Base-by-base conservation (phyloP, 257 asterid genomes). In the Solanum infundibuliforme region DNA sequence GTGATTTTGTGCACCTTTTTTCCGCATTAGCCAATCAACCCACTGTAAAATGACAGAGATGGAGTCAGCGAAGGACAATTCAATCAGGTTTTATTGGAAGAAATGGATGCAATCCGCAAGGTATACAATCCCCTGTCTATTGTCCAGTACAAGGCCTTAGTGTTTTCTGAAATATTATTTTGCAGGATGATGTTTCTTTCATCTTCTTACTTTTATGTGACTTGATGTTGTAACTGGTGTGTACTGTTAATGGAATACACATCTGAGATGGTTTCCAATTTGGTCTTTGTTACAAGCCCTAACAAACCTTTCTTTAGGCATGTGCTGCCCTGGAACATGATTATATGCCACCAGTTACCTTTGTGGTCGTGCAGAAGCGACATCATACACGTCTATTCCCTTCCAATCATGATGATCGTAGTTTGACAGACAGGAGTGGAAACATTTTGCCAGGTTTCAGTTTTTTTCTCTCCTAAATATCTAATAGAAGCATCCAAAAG, bases 41-140 rank as follows among this genome's bases (percentile, higher is more conserved):
- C 43, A 20, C 41, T 85, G 79, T 85, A 12, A 46, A 86, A 75
- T 90, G 35, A 46, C 92, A 94, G 99, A 91, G 98, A 97, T 90
- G 99, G 99, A 23, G 98, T 97, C 0, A 92, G 97, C 32, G 99
- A 95, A 69, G 98, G 99, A 0, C 99, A 97, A 29, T 95, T 97
- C 68, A 92, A 34, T n/a, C 95, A 95, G 86, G 99, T 97, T 72
- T 92, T 97, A 55, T 76, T 91, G 3, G 31, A 93, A 38, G 98
- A 97, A 88, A 85, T 97, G 76, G 94, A 92, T 38, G 95, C 98
- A 0, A 95, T 95, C 1, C 88, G 98, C 32, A 90, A 91, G 97
- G 98, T 94, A 91, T 39, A 6, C 46, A 41, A 10, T 82, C 31
- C 39, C 25, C 31, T 36, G 31, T 62, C 8, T 18, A 34, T 65